Evolutionary conservation across 2,329 filamentous ascomycete genomes (phyloP).

Genomic region (Pseudofabraea citricarpa): DNA sequence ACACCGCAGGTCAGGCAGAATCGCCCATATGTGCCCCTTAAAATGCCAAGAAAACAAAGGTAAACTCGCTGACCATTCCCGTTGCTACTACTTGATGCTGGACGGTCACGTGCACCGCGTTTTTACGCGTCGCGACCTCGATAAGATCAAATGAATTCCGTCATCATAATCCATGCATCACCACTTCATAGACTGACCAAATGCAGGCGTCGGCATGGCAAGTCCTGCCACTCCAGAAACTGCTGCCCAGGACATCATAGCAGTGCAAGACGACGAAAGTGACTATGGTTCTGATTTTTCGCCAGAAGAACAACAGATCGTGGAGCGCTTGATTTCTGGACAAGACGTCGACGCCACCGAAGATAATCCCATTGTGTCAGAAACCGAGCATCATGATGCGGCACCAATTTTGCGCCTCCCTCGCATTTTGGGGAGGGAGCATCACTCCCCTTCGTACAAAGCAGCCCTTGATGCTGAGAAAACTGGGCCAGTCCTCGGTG

Average conservation of each 20-base stretch:
- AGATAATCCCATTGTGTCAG: conserved; percentile 21
- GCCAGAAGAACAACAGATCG: conserved; percentile 47
- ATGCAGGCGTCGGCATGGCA: conserved; percentile 16
- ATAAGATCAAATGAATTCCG: not conserved
- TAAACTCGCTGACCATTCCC: no score
- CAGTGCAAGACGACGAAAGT: conserved; percentile 31
- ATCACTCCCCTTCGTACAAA: conserved; percentile 21
- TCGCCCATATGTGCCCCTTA: no score
- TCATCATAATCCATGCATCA: not conserved
- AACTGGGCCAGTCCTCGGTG: conserved; percentile 18
- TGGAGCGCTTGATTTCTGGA: conserved; percentile 43
- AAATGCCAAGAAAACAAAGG: no score
- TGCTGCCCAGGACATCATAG: not conserved
- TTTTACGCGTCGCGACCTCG: not conserved
- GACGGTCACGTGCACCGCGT: not conserved
- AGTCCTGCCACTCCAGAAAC: conserved; percentile 12
- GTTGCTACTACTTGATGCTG: no score
- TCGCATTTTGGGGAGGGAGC: conserved; percentile 34
- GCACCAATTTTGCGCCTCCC: conserved; percentile 31
- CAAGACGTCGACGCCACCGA: conserved; percentile 29
- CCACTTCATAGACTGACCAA: conserved; percentile 9
- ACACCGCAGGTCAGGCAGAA: no score
- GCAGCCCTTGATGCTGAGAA: conserved; percentile 23
- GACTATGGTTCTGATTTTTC: conserved; percentile 63
- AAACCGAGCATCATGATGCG: conserved; percentile 27